Evolutionary conservation across 129 eudicot genomes (phyloP), one percentile per base, ranked within the genome.

Genomic region (Apium graveolens): DNA sequence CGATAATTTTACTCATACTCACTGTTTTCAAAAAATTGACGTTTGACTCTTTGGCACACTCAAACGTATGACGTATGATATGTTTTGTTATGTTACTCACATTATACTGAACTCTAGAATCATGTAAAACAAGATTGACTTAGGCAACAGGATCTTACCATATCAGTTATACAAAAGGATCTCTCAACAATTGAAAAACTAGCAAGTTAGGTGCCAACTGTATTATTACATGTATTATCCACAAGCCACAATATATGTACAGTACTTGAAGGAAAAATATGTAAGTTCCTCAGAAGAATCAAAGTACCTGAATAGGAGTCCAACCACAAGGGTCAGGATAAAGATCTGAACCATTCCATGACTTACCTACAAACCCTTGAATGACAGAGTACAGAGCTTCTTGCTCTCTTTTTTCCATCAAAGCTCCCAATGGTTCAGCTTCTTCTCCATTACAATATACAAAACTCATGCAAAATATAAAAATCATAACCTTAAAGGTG

Each of bases 241-340:
- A 65, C 38, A 65, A 31, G 44, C 68, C 66, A 11, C 14, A 32
- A 10, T 4, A 26, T 35, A 74, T 43, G 14, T 44, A 74, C 51
- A 26, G 7, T n/a, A 41, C 27, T 46, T 13, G 17, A 44, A 46
- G 34, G 62, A 39, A 74, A 7, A 26, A 39, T 17, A 66, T 20
- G 14, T 31, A 20, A 13, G 16, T 24, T 57, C 16, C 31, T n/a
- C 16, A 57, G 66, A 57, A 78, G 34, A 43, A 17, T 20, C 29
- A 9, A 38, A 53, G 35, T 76, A 86, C 89, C 89, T 86, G 81
- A 0, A 86, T 86, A 5, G 89, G 86, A 20, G 89, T 77, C 89
- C 89, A 86, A 26, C 89, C 89, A 83, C 89, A 86, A 68, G 89
- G 89, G 35, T 86, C 86, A 68, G 89, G 89, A 80, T 80, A 86